Percentiles rank a stretch among this genome's conserved stretches.
Conservation (phyloP, 1,139 yeast species). For the Candida glucosophila region DNA sequence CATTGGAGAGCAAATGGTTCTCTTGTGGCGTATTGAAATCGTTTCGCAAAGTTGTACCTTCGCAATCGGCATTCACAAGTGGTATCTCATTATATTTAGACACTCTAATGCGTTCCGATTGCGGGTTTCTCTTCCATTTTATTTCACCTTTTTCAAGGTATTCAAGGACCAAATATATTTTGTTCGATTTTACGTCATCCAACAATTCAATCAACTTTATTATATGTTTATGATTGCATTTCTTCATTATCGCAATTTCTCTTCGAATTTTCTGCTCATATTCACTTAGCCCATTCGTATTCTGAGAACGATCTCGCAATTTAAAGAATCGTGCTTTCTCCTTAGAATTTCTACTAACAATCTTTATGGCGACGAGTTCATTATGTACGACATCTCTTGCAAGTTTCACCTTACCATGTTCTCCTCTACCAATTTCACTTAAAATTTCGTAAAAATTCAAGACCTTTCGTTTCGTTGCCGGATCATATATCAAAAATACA, state of each 20-base stretch:
- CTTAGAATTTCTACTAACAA: conserved; percentile 67
- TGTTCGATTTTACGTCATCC: conserved; percentile 77
- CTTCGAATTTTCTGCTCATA: conserved; percentile 69
- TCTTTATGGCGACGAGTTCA: conserved; percentile 84
- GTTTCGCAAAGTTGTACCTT: too few species aligned
- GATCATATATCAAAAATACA: conserved; percentile 82
- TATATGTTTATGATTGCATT: conserved; percentile 85
- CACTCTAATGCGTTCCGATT: too few species aligned
- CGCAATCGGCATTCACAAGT: conserved; percentile 13
- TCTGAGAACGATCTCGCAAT: conserved; percentile 26
- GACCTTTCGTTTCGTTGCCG: conserved; percentile 73
- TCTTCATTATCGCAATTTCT: conserved; percentile 95
- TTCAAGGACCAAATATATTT: conserved; percentile 85
- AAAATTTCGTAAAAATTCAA: conserved; percentile 87
- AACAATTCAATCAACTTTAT: conserved; percentile 82
- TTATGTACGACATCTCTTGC: conserved; percentile 67
- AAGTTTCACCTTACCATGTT: conserved; percentile 93
- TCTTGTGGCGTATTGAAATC: conserved; percentile 24
- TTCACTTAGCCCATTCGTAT: conserved; percentile 15
- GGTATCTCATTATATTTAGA: conserved; percentile 1
- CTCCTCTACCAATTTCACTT: conserved; percentile 86
- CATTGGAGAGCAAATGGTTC: conserved; percentile 29
- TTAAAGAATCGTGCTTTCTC: conserved; percentile 46
- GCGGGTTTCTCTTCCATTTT: conserved; percentile 64
- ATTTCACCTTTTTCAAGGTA: conserved; percentile 91